A percentile compares a stretch with the other conserved stretches of the same genome.
These are phyloP conservation scores for Leishmania martiniquensis DNA, from an alignment of 208 protist genomes.

Conservation along the genomic window DNA sequence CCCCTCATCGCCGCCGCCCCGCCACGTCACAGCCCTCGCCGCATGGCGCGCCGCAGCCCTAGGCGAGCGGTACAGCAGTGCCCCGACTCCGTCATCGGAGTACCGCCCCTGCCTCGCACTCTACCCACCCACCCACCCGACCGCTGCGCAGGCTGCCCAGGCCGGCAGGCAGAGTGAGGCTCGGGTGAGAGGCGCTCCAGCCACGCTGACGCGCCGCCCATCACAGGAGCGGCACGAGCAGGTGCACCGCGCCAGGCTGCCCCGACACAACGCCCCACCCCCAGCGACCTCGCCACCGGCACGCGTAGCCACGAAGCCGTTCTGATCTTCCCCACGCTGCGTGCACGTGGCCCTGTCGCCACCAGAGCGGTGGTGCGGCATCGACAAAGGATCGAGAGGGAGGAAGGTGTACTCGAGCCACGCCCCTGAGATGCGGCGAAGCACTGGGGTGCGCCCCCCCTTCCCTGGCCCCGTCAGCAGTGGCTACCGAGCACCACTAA, in stretches of 20 bases:
- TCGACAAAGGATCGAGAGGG: not conserved
- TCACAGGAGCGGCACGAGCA: not conserved
- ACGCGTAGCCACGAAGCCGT: not conserved
- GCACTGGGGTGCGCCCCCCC: no score
- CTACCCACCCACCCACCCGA: not conserved
- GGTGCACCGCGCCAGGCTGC: not conserved
- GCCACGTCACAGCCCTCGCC: not conserved
- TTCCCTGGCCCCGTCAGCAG: no score
- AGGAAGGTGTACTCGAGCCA: not conserved
- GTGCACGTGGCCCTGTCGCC: not conserved
- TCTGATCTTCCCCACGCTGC: not conserved
- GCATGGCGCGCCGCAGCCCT: not conserved
- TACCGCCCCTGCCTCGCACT: not conserved
- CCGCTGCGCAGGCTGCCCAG: not conserved
- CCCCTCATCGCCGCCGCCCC: not conserved
- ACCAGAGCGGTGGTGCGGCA: not conserved
- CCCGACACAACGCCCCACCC: not conserved
- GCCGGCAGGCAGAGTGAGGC: not conserved
- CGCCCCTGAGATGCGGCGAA: not conserved
- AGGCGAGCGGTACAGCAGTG: not conserved
- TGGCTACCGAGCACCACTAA: not conserved
- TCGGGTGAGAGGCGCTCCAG: not conserved
- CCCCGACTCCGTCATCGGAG: not conserved
- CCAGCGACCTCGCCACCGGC: not conserved
- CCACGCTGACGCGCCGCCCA: not conserved